phyloP scores from a whole-genome alignment of 768 basidiomycete species.

The Lactarius sanguifluus region DNA sequence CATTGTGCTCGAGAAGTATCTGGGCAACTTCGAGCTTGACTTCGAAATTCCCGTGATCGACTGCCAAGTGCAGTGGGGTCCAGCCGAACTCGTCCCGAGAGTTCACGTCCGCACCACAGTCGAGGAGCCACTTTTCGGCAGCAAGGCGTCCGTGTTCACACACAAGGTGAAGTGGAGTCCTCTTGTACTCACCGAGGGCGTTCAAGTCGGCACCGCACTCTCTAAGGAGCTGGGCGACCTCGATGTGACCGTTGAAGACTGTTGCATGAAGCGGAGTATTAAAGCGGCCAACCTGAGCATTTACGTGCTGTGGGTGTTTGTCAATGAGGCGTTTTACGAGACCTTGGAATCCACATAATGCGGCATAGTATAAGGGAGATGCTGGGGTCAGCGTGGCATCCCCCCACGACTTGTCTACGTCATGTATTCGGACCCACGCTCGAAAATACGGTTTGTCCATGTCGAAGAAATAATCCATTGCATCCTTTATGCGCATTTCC shows the following conservation, averaged over 20 bases:
- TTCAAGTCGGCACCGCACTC: neutral
- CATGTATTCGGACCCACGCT: neutral
- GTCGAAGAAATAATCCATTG: neutral
- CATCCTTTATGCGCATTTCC: neutral
- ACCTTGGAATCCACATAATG: neutral
- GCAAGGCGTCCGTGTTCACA: neutral
- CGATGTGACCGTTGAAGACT: neutral
- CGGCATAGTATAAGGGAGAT: neutral
- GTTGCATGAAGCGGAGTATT: neutral
- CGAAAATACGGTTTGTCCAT: neutral
- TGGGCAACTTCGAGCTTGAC: neutral
- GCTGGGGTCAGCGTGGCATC: too few species aligned
- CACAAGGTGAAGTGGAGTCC: neutral
- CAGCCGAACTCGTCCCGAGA: neutral
- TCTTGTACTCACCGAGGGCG: neutral
- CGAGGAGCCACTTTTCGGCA: neutral
- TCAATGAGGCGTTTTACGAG: neutral
- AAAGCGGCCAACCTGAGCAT: rapidly evolving
- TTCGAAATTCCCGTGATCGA: too few species aligned
- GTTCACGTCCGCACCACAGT: neutral
- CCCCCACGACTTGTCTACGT: neutral
- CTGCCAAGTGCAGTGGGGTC: neutral
- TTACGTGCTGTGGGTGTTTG: neutral
- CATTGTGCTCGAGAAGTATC: neutral
- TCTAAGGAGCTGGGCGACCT: neutral